These are phyloP conservation scores for Alisma plantagoaquatica DNA, from an alignment of 106 monocot genomes.

Conservation along the genomic window DNA sequence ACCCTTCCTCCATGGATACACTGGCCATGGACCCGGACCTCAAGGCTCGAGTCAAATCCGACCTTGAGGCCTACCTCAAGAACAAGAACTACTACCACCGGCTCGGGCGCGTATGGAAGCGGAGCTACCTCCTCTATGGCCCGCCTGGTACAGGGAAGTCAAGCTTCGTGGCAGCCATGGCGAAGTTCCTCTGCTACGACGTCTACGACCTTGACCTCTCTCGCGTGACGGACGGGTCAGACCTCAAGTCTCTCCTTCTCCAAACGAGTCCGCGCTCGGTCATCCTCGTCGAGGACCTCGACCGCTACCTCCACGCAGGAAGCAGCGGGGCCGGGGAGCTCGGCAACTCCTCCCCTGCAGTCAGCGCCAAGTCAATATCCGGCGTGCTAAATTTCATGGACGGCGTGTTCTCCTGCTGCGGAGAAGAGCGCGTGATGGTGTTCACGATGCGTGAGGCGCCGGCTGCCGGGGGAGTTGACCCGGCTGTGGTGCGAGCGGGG, in stretches of 20 bases:
- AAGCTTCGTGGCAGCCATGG: constrained; percentile 60
- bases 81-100: constrained; percentile 47
- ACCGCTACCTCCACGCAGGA: constrained; percentile 25
- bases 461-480: constrained; percentile 13
- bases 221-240: constrained; percentile 19
- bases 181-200: constrained; percentile 53
- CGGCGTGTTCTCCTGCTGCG: constrained; percentile 63
- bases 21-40: constrained; percentile 54
- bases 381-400: constrained; percentile 44
- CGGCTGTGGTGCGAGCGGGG: constrained; percentile 40
- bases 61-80: constrained; percentile 46
- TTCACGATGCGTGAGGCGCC: constrained; percentile 38
- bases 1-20: constrained; percentile 54
- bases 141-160: constrained; percentile 72
- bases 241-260: constrained; percentile 33
- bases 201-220: constrained; percentile 55
- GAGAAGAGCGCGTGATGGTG: constrained; percentile 69
- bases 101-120: constrained; percentile 54
- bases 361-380: too few species aligned
- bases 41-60: constrained; percentile 32
- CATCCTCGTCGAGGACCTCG: constrained; percentile 64
- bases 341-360: background rate
- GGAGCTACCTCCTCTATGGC: constrained; percentile 69
- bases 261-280: constrained; percentile 44
- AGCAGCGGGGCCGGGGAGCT: background rate